Conservation (phyloP, 306 rosid genomes). For the Corylus avellana region DNA sequence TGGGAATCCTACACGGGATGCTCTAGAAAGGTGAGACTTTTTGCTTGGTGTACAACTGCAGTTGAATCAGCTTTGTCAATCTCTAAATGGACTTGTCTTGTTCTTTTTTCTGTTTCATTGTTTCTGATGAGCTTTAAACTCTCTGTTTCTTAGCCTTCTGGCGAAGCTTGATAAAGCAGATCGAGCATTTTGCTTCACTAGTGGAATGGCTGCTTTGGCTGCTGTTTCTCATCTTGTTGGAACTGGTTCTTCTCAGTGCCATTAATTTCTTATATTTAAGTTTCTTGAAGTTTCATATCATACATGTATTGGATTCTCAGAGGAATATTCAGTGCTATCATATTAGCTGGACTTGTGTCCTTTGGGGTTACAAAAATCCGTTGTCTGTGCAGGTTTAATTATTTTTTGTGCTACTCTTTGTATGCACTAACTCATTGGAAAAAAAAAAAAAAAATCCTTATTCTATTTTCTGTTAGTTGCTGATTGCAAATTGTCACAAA, state of each 20-base stretch:
- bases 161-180: constrained; percentile 93
- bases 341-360: not conserved
- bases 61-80: constrained; percentile 13
- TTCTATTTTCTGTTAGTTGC: not conserved
- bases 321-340: not conserved
- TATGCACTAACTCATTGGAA: not conserved
- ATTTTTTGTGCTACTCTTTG: not conserved
- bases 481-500: constrained; percentile 22
- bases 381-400: not conserved
- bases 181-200: constrained; percentile 89
- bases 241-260: constrained; percentile 49
- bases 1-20: constrained; percentile 93
- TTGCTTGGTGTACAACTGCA: constrained; percentile 20
- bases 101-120: constrained; percentile 25
- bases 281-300: not conserved
- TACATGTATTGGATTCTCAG: not conserved
- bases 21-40: constrained; percentile 65
- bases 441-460: not conserved
- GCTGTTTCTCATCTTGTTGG: constrained; percentile 80
- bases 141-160: constrained; percentile 55
- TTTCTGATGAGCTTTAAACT: constrained; percentile 15
- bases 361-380: not conserved
- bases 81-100: not conserved
- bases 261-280: constrained; percentile 18
- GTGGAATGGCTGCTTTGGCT: constrained; percentile 96